Evolutionary conservation across 1,284 basidiomycete genomes (phyloP).

Genomic region (Heterobasidion parviporum): DNA sequence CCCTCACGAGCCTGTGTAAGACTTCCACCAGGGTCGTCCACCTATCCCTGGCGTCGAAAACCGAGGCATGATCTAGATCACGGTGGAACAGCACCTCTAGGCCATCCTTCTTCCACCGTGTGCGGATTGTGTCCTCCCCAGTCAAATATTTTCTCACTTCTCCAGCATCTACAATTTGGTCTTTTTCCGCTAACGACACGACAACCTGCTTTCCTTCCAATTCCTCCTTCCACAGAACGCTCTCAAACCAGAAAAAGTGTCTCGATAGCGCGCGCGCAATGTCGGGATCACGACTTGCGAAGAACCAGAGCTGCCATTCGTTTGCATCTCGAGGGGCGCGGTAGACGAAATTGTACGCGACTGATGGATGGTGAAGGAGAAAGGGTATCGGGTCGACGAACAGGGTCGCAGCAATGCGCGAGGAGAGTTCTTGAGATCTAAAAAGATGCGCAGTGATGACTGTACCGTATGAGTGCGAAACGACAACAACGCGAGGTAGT

Average conservation of each 20-base stretch:
- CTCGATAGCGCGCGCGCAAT: constrained; percentile 47
- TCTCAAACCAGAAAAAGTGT: constrained; percentile 60
- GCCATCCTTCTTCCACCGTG: constrained; percentile 26
- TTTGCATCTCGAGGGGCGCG: constrained; percentile 42
- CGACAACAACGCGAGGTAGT: constrained; percentile 36
- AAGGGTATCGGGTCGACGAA: constrained; percentile 60
- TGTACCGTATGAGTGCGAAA: constrained; percentile 59
- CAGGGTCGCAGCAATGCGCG: constrained; percentile 32
- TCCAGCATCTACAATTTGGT: constrained; percentile 49
- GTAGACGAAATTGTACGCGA: constrained; percentile 62
- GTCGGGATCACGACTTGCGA: constrained; percentile 55
- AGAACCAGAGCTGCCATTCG: constrained; percentile 65
- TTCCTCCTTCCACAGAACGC: constrained; percentile 53
- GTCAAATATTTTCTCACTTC: constrained; percentile 47
- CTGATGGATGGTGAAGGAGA: constrained; percentile 48
- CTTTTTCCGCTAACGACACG: constrained; percentile 42
- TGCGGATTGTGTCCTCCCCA: constrained; percentile 21
- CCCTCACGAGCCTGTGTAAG: constrained; percentile 25
- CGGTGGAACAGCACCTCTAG: constrained; percentile 47
- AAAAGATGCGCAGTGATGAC: constrained; percentile 42
- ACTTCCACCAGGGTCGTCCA: constrained; percentile 32
- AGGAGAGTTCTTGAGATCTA: constrained; percentile 21
- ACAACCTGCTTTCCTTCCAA: constrained; percentile 23
- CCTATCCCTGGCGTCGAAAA: constrained; percentile 36
- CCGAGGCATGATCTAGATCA: constrained; percentile 45